Percentiles rank a stretch among this genome's conserved stretches.
Conservation (phyloP, 495 filamentous ascomycete species). For the Umbilicaria muhlenbergii region DNA sequence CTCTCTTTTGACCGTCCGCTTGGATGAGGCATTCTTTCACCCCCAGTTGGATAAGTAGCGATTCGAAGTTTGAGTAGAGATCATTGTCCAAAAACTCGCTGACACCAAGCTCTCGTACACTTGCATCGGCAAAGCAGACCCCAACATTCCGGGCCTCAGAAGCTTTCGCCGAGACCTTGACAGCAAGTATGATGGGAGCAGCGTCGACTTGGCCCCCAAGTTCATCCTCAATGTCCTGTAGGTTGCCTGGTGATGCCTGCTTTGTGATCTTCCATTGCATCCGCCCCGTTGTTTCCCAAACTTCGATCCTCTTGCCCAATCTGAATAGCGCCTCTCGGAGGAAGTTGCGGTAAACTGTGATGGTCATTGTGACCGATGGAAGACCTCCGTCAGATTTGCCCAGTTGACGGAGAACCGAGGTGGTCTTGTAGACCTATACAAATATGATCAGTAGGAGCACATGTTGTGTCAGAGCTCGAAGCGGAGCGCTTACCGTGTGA, state of each 20-base stretch:
- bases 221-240: constrained; percentile 96
- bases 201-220: constrained; percentile 76
- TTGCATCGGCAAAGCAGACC: constrained; percentile 96
- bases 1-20: constrained; percentile 59
- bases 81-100: constrained; percentile 98
- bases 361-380: constrained; percentile 82
- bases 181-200: constrained; percentile 83
- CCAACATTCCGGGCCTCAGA: constrained; percentile 75
- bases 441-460: background rate
- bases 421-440: constrained; percentile 80
- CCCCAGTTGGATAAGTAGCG: constrained; percentile 86
- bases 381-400: constrained; percentile 71
- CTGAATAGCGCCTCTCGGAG: constrained; percentile 86
- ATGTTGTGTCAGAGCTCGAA: background rate
- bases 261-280: constrained; percentile 86
- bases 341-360: constrained; percentile 90
- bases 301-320: constrained; percentile 78
- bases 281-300: constrained; percentile 60
- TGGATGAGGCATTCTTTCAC: constrained; percentile 86
- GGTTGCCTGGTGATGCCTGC: constrained; percentile 85
- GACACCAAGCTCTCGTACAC: constrained; percentile 86
- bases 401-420: constrained; percentile 80
- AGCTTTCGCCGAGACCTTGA: constrained; percentile 81
- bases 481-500: constrained; percentile 39
- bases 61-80: constrained; percentile 95